These are phyloP conservation scores for Magnolia changhungtana DNA, from an alignment of 164 flowering plant species.

Conservation along the genomic window DNA sequence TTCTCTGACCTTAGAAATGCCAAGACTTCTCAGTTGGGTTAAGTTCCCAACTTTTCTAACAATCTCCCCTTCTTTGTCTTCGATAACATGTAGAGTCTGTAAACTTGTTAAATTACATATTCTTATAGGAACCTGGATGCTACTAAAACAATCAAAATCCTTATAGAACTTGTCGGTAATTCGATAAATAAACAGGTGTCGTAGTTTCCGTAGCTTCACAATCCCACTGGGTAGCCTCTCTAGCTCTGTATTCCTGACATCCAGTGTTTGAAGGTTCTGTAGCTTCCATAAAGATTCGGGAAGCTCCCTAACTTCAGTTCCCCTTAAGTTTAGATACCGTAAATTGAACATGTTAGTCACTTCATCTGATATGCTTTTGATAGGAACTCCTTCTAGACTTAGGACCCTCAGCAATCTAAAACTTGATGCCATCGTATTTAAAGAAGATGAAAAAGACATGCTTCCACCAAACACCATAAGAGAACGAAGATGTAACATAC, in stretches of 20 bases:
- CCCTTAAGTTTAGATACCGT: not conserved
- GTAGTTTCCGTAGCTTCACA: conserved; percentile 6
- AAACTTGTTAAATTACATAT: not conserved
- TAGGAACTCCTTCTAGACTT: no score
- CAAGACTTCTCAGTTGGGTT: conserved; percentile 9
- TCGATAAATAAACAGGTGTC: not conserved
- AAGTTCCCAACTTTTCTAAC: not conserved
- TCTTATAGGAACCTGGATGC: not conserved
- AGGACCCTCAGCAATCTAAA: no score
- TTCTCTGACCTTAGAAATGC: not conserved
- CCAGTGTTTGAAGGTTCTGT: not conserved
- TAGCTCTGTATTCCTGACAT: not conserved
- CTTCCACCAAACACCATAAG: no score
- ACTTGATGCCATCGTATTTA: no score
- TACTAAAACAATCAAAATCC: not conserved
- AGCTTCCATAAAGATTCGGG: conserved; percentile 1
- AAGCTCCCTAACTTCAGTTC: not conserved
- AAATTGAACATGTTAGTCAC: not conserved
- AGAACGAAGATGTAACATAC: not conserved
- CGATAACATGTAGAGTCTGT: not conserved
- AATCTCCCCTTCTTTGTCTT: not conserved
- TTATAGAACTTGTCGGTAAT: not conserved
- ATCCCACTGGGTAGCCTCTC: not conserved
- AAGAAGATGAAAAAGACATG: no score
- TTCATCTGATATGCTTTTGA: no score